These are phyloP conservation scores for Hyaloperonospora arabidopsidis DNA, from an alignment of 352 stramenopile species.

Conservation along the genomic window DNA sequence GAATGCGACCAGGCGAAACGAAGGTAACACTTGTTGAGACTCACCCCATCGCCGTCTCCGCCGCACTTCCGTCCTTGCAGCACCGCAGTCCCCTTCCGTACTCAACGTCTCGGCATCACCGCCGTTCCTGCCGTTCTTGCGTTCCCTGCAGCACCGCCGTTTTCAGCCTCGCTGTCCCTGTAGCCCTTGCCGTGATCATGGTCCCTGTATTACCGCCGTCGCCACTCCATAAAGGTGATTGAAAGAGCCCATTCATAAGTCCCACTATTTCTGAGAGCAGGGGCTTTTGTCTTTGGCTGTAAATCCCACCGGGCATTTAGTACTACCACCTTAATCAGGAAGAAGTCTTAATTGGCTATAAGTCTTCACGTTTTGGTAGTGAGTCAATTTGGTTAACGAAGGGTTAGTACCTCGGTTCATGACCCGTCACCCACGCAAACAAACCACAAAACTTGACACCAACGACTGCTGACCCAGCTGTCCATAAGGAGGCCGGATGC, in stretches of 20 bases:
- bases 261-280: background rate
- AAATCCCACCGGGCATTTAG: background rate
- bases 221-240: background rate
- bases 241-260: too few relatives aligned
- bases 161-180: too few relatives aligned
- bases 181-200: background rate
- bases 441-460: background rate
- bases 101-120: too few relatives aligned
- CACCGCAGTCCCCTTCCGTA: too few relatives aligned
- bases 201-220: background rate
- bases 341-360: background rate
- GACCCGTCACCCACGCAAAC: background rate
- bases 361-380: background rate
- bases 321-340: too few relatives aligned
- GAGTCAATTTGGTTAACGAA: constrained; percentile 1
- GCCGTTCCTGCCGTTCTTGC: background rate
- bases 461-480: too few relatives aligned
- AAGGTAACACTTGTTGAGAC: too few relatives aligned
- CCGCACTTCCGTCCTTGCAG: too few relatives aligned
- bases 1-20: too few relatives aligned
- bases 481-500: background rate
- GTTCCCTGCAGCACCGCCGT: too few relatives aligned
- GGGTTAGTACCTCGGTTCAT: constrained; percentile 1
- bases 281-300: background rate
- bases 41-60: too few relatives aligned